Base-by-base conservation (phyloP, 352 stramenopile genomes). In the Phytophthora pluvialis region DNA sequence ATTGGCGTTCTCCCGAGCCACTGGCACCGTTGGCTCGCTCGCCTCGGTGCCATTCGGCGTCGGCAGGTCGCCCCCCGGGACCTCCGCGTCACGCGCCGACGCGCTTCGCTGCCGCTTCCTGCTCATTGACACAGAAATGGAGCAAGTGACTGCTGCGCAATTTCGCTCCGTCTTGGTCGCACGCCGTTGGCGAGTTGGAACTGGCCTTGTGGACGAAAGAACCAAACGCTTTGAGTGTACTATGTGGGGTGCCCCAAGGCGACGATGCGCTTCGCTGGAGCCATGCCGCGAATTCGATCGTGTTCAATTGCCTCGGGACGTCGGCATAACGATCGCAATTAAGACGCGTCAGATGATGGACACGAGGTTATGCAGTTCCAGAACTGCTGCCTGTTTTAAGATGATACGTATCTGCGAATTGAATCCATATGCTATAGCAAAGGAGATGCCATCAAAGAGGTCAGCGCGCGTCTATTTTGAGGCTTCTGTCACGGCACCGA, bases 291-390 rank as follows among this genome's bases (percentile, higher is more conserved):
- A 64, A 64, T 69, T 69, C 60, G 52, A 26, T 54, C 29, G 52
- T 69, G 60, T 64, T 69, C 60, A 69, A 68, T 39, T 52, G 57
- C 35, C 46, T 8, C 4, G 21, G 33, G 49, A 57, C 48, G 12
- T 28, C 0, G 13, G n/a, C 7, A 21, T 15, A 65, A 51, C 46
- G 45, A 35, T 45, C n/a, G 10, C 33, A 54, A 43, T 33, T 33
- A 31, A 16, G 6, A 58, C 26, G 21, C 44, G 25, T 5, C 4
- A 1, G 7, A 50, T 13, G 36, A 18, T 7, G 18, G 4, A 43
- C 4, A 43, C 5, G 13, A 43, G 36, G 36, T 21, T 43, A 21
- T 43, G n/a, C 36, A 43, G 18, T 43, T 25, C 36, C 3, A 21
- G 1, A 43, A 8, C 7, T 13, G 21, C 21, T 2, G 21, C 1